Conservation (phyloP, 768 basidiomycete species). For the Punctularia strigosozonata region DNA sequence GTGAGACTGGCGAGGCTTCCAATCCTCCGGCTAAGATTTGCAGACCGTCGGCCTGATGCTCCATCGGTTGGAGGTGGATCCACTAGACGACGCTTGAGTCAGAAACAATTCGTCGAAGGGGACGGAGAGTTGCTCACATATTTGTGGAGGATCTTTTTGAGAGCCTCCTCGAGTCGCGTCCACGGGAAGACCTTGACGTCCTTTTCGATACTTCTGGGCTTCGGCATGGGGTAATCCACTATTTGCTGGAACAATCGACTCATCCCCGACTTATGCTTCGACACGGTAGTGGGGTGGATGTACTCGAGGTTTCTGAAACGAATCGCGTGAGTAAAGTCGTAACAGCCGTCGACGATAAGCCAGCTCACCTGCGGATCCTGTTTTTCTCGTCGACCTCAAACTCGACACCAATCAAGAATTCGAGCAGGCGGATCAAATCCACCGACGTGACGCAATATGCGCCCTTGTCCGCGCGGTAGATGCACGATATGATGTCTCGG, state of each 20-base stretch:
- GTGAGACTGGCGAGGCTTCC: no score
- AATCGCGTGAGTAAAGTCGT: no score
- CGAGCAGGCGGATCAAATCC: slow-evolving; percentile 89
- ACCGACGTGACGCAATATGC: slow-evolving; percentile 88
- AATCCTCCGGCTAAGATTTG: no score
- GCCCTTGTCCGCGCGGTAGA: slow-evolving; percentile 69
- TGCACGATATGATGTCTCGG: slow-evolving; percentile 91
- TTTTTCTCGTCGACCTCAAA: slow-evolving; percentile 97
- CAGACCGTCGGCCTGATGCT: no score
- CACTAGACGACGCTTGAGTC: no score
- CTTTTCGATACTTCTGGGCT: slow-evolving; percentile 95
- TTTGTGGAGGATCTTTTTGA: slow-evolving; percentile 77
- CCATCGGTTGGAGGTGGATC: no score
- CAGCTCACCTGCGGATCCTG: slow-evolving; percentile 78
- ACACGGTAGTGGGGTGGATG: slow-evolving; percentile 81
- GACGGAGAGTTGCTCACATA: no score
- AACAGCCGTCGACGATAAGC: no score
- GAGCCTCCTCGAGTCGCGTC: slow-evolving; percentile 54
- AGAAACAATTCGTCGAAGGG: no score
- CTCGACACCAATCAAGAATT: slow-evolving; percentile 59
- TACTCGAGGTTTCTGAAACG: slow-evolving; percentile 97
- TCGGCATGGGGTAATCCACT: slow-evolving; percentile 92
- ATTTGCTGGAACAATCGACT: slow-evolving; percentile 90
- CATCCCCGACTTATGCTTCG: slow-evolving; percentile 70
- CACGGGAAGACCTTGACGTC: slow-evolving; percentile 85